Percentiles rank a stretch among this genome's conserved stretches.
phyloP scores from a whole-genome alignment of 208 protist species.

The Zelonia costaricensis region DNA sequence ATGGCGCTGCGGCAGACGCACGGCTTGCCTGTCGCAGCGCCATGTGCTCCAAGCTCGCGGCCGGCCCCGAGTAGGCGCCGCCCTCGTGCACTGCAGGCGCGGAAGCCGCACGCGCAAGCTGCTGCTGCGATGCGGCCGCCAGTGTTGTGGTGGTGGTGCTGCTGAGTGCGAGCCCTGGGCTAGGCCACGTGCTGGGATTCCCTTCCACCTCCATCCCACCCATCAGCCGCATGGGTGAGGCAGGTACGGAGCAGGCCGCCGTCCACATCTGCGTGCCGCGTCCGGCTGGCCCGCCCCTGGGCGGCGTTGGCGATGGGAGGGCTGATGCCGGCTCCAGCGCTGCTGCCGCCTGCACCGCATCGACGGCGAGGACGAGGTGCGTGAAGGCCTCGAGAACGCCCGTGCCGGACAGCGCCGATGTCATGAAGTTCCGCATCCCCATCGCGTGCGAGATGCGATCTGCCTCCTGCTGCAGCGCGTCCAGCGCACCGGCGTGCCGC shows the following conservation, averaged over 20 bases:
- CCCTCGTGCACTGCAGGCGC: not conserved
- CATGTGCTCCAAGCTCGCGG: too few species aligned
- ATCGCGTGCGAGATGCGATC: constrained; percentile 42
- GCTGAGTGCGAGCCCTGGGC: too few species aligned
- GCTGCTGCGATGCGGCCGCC: too few species aligned
- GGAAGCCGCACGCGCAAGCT: not conserved
- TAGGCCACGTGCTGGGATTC: too few species aligned
- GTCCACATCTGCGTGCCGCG: constrained; percentile 14
- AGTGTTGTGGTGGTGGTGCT: too few species aligned
- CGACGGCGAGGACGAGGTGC: constrained; percentile 42
- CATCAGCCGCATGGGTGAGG: constrained; percentile 3
- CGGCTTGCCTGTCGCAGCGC: too few species aligned
- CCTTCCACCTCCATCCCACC: not conserved
- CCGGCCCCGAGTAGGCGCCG: not conserved
- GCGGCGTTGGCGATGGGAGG: not conserved
- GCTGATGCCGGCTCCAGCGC: not conserved
- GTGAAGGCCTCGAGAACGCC: constrained; percentile 50
- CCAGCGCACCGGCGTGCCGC: not conserved
- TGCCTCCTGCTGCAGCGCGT: constrained; percentile 24
- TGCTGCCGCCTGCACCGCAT: constrained; percentile 40
- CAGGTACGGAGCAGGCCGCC: constrained; percentile 8
- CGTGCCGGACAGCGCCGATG: constrained; percentile 36
- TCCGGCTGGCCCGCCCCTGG: not conserved
- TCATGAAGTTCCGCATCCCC: constrained; percentile 44
- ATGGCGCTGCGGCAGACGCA: too few species aligned